Percentiles rank a stretch among this genome's conserved stretches.
Evolutionary conservation across 31 red algal genomes (phyloP).

Genomic region (Odonthalia washingtoniensis): DNA sequence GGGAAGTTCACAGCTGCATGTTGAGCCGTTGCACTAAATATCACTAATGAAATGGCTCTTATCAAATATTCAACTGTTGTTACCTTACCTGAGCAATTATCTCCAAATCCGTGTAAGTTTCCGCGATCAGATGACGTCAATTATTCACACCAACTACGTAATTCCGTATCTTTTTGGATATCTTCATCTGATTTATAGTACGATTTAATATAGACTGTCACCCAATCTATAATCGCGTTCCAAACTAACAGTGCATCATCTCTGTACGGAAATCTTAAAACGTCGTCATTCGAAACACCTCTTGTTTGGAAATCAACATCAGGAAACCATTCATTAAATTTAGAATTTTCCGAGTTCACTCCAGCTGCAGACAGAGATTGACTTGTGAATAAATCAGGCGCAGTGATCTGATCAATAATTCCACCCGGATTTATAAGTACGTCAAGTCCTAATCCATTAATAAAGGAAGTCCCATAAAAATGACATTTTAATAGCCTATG

Average conservation of each 20-base stretch:
- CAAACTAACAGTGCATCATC: slow-evolving; percentile 35
- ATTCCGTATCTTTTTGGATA: slow-evolving; percentile 28
- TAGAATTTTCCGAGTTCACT: not conserved
- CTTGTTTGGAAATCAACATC: slow-evolving; percentile 40
- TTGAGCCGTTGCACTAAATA: slow-evolving; percentile 42
- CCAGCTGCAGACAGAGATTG: not conserved
- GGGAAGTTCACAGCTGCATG: slow-evolving; percentile 66
- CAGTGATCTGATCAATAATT: slow-evolving; percentile 53
- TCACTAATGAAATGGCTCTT: slow-evolving; percentile 32
- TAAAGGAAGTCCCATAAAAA: slow-evolving; percentile 49
- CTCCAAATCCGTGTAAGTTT: slow-evolving; percentile 46
- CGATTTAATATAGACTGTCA: slow-evolving; percentile 4
- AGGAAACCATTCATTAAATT: slow-evolving; percentile 58
- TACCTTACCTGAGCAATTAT: slow-evolving; percentile 25
- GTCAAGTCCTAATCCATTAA: slow-evolving; percentile 21
- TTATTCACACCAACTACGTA: slow-evolving; percentile 32
- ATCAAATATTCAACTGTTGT: slow-evolving; percentile 31
- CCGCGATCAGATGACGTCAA: slow-evolving; percentile 16
- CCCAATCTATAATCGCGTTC: slow-evolving; percentile 41
- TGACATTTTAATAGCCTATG: slow-evolving; percentile 24
- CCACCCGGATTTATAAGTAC: slow-evolving; percentile 24
- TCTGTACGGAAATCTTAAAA: slow-evolving; percentile 42
- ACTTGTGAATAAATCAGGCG: slow-evolving; percentile 40
- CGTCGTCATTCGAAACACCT: slow-evolving; percentile 29
- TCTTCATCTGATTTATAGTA: slow-evolving; percentile 44